A percentile compares a stretch with the other conserved stretches of the same genome.
Evolutionary conservation across 306 rosid genomes (phyloP).

Genomic region (Cicer arietinum): DNA sequence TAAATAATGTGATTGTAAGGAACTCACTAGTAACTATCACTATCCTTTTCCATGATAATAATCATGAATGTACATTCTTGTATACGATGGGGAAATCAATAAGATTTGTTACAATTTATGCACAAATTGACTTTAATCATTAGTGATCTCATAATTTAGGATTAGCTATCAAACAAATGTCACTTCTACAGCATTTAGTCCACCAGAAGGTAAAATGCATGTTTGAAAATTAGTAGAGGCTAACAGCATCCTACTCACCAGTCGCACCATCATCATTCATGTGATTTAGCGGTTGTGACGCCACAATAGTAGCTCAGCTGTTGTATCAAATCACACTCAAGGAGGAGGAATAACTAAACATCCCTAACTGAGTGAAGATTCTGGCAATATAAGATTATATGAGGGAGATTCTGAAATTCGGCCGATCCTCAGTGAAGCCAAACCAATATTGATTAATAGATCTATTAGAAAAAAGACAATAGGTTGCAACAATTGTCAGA

Average conservation of each 20-base stretch:
- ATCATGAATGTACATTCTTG: not conserved
- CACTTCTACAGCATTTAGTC: constrained; percentile 12
- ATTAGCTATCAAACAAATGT: constrained; percentile 3
- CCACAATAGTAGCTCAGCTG: constrained; percentile 7
- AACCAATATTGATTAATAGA: constrained; percentile 31
- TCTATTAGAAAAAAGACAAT: constrained; percentile 2
- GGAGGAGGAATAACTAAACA: constrained; percentile 30
- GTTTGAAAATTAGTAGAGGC: constrained; percentile 28
- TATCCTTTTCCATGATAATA: not conserved
- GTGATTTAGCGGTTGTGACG: constrained; percentile 1
- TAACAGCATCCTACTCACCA: constrained; percentile 7
- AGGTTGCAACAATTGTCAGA: constrained; percentile 4
- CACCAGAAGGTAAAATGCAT: constrained; percentile 16
- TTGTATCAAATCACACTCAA: constrained; percentile 16
- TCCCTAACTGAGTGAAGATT: constrained; percentile 27
- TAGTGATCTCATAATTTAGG: constrained; percentile 6
- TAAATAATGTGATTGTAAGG: not conserved
- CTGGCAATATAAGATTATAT: constrained; percentile 19
- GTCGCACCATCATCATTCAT: constrained; percentile 10
- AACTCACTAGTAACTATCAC: not conserved
- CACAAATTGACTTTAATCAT: constrained; percentile 17
- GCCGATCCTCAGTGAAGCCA: constrained; percentile 13
- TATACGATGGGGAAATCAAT: not conserved
- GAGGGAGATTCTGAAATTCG: constrained; percentile 27
- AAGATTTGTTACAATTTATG: not conserved